phyloP scores from a whole-genome alignment of 768 basidiomycete genomes.

The Tricholoma sp. region DNA sequence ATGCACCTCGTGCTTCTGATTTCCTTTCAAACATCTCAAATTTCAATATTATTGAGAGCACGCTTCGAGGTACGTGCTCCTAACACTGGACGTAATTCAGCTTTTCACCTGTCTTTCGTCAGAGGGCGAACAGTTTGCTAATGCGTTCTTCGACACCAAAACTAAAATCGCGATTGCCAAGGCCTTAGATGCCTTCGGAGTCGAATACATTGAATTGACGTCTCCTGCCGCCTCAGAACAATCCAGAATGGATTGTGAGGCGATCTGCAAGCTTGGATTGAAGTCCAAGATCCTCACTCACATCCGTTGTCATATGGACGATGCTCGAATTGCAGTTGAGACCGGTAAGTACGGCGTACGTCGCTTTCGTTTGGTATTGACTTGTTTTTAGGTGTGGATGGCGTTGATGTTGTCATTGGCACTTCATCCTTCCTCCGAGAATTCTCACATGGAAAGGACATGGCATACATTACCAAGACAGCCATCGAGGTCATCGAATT shows the following conservation, averaged over 20 bases:
- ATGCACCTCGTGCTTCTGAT: conserved; percentile 87
- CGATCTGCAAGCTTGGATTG: conserved; percentile 97
- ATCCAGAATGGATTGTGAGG: conserved; percentile 89
- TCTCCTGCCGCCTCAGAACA: conserved; percentile 97
- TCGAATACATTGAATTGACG: conserved; percentile 99
- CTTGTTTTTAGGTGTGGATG: conserved; percentile 75
- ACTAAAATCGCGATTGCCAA: conserved; percentile 99
- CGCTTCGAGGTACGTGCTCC: conserved; percentile 71
- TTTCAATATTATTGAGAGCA: conserved; percentile 97
- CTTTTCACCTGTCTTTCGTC: conserved; percentile 5
- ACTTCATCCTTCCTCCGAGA: conserved; percentile 99
- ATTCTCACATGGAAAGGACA: conserved; percentile 99
- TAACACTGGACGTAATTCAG: conserved; percentile 6
- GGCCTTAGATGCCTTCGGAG: conserved; percentile 97
- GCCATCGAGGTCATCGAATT: conserved; percentile 98
- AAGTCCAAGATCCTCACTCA: conserved; percentile 97
- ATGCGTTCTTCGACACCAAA: conserved; percentile 99
- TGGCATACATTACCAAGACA: conserved; percentile 98
- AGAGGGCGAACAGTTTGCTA: conserved; percentile 99
- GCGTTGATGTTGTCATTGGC: conserved; percentile 98
- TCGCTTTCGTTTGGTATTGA: neutral
- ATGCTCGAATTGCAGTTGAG: conserved; percentile 96
- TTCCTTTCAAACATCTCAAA: conserved; percentile 90
- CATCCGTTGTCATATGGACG: conserved; percentile 99
- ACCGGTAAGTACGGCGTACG: conserved; percentile 57